Percentiles rank a stretch among this genome's conserved stretches.
These are phyloP conservation scores for Sporothrix protearum DNA, from an alignment of 2,329 filamentous ascomycete species.

Conservation along the genomic window DNA sequence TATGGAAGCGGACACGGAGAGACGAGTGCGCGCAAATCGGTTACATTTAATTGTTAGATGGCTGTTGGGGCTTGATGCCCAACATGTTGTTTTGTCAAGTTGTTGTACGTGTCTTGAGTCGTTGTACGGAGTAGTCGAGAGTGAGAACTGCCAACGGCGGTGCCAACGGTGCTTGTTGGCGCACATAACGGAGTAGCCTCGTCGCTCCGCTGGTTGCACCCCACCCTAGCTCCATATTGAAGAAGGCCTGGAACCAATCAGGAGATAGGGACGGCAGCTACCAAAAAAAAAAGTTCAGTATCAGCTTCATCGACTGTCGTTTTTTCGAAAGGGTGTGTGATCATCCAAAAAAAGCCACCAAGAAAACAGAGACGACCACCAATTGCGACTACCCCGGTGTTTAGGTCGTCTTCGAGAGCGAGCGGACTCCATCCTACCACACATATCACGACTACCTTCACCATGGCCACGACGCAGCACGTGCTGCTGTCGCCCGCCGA, in stretches of 20 bases:
- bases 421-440: background rate
- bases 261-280: slow-evolving; percentile 12
- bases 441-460: background rate
- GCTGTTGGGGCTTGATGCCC: background rate
- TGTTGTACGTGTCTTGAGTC: background rate
- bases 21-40: slow-evolving; percentile 9
- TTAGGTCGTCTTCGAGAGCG: background rate
- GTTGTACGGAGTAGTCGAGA: no score
- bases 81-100: background rate
- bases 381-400: background rate
- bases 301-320: slow-evolving; percentile 1
- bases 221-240: slow-evolving; percentile 16
- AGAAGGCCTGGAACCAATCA: slow-evolving; percentile 18
- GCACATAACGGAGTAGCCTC: background rate
- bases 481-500: slow-evolving; percentile 88
- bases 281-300: slow-evolving; percentile 17
- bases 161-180: background rate
- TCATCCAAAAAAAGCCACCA: background rate
- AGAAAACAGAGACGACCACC: background rate
- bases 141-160: background rate
- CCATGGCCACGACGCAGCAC: slow-evolving; percentile 63
- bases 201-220: background rate
- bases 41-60: slow-evolving; percentile 23
- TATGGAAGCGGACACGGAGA: background rate
- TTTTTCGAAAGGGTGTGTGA: background rate